A percentile compares a stretch with the other conserved stretches of the same genome.
Conservation (phyloP, 257 asterid genomes). For the Eucommia ulmoides region DNA sequence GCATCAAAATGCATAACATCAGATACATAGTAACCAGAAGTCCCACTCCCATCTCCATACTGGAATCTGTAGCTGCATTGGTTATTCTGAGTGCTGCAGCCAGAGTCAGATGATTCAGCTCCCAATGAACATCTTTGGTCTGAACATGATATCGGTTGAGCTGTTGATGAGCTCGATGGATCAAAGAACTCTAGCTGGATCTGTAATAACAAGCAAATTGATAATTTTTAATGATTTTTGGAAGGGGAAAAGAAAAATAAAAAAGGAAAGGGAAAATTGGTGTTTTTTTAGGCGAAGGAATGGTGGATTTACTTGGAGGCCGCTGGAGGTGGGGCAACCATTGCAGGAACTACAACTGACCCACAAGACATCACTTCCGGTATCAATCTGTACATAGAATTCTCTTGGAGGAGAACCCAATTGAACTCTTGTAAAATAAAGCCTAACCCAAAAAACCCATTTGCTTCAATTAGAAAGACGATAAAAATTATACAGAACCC, state of each 20-base stretch:
- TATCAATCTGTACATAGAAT: conserved; percentile 90
- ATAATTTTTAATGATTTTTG: too few species aligned
- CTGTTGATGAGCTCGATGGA: conserved; percentile 64
- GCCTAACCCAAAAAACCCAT: conserved; percentile 39
- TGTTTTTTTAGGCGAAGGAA: too few species aligned
- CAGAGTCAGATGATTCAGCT: conserved; percentile 44
- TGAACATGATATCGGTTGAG: conserved; percentile 51
- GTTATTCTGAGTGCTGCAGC: conserved; percentile 34
- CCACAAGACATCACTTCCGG: conserved; percentile 98
- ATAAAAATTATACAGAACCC: neutral
- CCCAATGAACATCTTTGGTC: conserved; percentile 69
- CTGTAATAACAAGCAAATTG: too few species aligned
- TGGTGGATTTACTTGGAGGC: conserved; percentile 53
- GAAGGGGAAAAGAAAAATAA: too few species aligned
- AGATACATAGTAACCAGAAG: conserved; percentile 72
- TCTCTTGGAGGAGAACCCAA: conserved; percentile 87
- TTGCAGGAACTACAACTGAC: conserved; percentile 74
- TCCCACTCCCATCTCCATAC: conserved; percentile 97
- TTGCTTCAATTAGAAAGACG: conserved; percentile 2
- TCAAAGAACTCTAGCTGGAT: conserved; percentile 76
- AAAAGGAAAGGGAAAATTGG: too few species aligned
- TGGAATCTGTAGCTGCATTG: conserved; percentile 83
- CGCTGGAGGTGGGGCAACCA: conserved; percentile 92
- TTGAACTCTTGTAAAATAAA: conserved; percentile 70
- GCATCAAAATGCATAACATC: conserved; percentile 58